phyloP scores from a whole-genome alignment of 2,329 filamentous ascomycete genomes.

The Colletotrichum magnum region DNA sequence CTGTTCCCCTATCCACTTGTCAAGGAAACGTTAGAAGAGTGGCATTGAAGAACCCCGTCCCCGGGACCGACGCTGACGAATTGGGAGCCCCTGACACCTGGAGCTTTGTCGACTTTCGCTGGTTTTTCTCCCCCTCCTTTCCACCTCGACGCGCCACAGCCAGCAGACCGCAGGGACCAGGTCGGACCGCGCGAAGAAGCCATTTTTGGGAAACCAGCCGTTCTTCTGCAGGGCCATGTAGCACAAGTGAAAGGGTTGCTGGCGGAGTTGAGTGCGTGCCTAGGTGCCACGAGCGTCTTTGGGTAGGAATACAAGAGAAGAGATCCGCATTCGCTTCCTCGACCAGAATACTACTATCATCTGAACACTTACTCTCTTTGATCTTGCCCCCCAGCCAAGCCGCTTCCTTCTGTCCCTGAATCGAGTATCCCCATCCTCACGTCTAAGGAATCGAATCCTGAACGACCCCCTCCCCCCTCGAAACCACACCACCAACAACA shows the following conservation, averaged over 20 bases:
- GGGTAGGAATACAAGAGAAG: slow-evolving; percentile 19
- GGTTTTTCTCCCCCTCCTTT: slow-evolving; percentile 16
- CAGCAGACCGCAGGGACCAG: slow-evolving; percentile 15
- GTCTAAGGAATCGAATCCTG: slow-evolving; percentile 1
- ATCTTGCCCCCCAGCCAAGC: slow-evolving; percentile 25
- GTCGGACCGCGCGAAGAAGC: slow-evolving; percentile 1
- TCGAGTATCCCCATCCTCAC: background rate
- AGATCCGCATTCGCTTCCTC: slow-evolving; percentile 18
- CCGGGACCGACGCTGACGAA: slow-evolving; percentile 10
- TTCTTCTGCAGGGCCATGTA: slow-evolving; percentile 11
- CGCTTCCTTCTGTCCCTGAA: slow-evolving; percentile 12
- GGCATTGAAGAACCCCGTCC: slow-evolving; percentile 3
- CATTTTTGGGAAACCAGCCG: slow-evolving; percentile 20
- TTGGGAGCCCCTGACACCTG: background rate
- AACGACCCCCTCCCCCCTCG: background rate
- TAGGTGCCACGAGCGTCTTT: slow-evolving; percentile 27
- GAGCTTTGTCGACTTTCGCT: background rate
- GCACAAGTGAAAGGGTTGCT: slow-evolving; percentile 12
- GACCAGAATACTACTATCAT: slow-evolving; percentile 9
- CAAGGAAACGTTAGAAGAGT: slow-evolving; percentile 11
- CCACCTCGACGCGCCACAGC: background rate
- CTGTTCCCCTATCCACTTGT: slow-evolving; percentile 8
- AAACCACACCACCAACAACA: background rate
- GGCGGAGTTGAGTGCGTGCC: slow-evolving; percentile 24
- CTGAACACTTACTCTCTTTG: background rate